Evolutionary conservation across 2,329 filamentous ascomycete species (phyloP), one percentile per base, ranked within the genome.

Genomic region (Xylariaceae sp.): DNA sequence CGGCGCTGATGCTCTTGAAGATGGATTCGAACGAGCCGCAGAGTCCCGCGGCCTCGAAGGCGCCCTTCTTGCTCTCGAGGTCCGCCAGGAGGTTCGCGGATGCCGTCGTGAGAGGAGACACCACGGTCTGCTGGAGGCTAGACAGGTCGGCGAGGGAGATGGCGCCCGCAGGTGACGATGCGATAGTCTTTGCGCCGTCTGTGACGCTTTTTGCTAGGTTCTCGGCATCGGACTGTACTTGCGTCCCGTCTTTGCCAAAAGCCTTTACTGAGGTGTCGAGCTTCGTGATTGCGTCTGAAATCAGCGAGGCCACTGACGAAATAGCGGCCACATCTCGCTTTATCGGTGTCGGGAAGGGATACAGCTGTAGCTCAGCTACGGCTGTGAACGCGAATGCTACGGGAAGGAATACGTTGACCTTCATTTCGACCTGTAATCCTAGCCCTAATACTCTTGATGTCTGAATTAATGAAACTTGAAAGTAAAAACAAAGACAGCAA

Each of bases 211-310:
- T 41, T 29, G 53, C 41, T 16, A 59, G 52, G 21, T 39, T 47
- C 9, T 44, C 32, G 7, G 54, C 52, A 34, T 54, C 46, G 2
- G 43, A 31, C 19, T 60, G 30, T 1, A 59, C 36, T 32, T 50
- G 27, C 3, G 36, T 48, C 9, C 50, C 36, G 47, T 59, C 50
- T 7, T 38, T 32, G 19, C 45, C 36, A 40, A 57, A 59, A n/a
- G 49, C 42, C 41, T 60, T 55, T 14, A 59, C 54, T 1, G 55
- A 46, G 2, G 26, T 48, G 46, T 59, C 57, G 17, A 59, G 56
- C 31, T 56, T 41, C 19, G 42, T 34, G 11, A 60, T 50, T 7
- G 56, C 54, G 17, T 31, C 37, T 1, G 51, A 50, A 24, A 57
- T 50, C 29, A 53, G 41, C 2, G 41, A 36, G 11, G 53, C 43